phyloP scores from a whole-genome alignment of 2,329 filamentous ascomycete species.

The Claviceps fusiformis region DNA sequence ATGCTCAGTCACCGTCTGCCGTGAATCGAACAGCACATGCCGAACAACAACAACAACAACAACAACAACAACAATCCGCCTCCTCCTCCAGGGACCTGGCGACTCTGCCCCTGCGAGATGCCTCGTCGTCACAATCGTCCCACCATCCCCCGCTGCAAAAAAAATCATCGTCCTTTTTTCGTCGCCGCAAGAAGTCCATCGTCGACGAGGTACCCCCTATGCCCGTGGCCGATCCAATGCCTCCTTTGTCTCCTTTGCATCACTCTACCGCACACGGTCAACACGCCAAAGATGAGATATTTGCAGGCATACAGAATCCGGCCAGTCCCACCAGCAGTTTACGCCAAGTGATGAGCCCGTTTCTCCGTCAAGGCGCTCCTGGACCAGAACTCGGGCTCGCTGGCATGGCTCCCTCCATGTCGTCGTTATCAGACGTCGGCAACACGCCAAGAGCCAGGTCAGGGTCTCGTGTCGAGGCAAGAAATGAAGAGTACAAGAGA shows the following conservation, averaged over 20 bases:
- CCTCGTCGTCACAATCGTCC: slow-evolving; percentile 28
- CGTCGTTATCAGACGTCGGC: slow-evolving; percentile 14
- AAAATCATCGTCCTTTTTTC: slow-evolving; percentile 89
- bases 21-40: slow-evolving; percentile 24
- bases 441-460: slow-evolving; percentile 9
- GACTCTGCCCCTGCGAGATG: slow-evolving; percentile 36
- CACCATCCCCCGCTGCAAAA: slow-evolving; percentile 55
- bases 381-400: slow-evolving; percentile 19
- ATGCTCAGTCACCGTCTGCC: slow-evolving; percentile 13
- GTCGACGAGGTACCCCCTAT: slow-evolving; percentile 55
- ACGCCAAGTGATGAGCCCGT: slow-evolving; percentile 77
- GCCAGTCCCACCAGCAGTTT: slow-evolving; percentile 66
- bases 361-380: slow-evolving; percentile 32
- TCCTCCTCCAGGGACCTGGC: slow-evolving; percentile 29
- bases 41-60: slow-evolving; percentile 21
- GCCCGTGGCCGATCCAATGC: slow-evolving; percentile 30
- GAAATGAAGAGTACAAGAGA: slow-evolving; percentile 27
- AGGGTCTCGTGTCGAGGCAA: slow-evolving; percentile 15
- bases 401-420: slow-evolving; percentile 6
- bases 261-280: slow-evolving; percentile 17
- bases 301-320: slow-evolving; percentile 14
- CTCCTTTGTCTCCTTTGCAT: slow-evolving; percentile 24
- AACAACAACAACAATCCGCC: slow-evolving; percentile 12
- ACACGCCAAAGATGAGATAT: slow-evolving; percentile 16
- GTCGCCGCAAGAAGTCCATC: slow-evolving; percentile 81